These are phyloP conservation scores for Agrocybe pediades DNA, from an alignment of 768 basidiomycete genomes.

Conservation along the genomic window DNA sequence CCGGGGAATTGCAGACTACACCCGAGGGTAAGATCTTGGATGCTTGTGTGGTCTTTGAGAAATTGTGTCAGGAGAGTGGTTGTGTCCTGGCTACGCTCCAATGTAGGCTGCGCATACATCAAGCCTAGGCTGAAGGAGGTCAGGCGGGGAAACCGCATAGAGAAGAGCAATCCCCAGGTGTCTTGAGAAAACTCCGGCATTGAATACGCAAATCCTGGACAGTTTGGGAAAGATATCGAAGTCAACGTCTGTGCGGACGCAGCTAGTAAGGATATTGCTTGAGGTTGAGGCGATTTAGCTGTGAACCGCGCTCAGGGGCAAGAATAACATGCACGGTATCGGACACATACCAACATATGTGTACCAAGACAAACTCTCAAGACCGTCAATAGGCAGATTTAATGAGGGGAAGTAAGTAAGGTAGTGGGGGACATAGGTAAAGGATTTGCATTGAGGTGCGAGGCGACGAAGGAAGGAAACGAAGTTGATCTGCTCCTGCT, in stretches of 20 bases:
- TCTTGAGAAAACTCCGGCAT: neutral
- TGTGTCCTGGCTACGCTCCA: neutral
- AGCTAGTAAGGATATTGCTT: neutral
- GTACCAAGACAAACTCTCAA: conserved; percentile 2
- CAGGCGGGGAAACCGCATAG: conserved; percentile 5
- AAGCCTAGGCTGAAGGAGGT: neutral
- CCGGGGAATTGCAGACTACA: neutral
- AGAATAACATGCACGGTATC: neutral
- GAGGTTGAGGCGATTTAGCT: conserved; percentile 5
- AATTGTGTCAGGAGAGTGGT: neutral
- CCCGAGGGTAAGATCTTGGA: neutral
- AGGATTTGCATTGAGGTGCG: neutral
- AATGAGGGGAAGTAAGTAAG: neutral
- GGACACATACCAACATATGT: neutral
- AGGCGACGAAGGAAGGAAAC: neutral
- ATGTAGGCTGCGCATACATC: neutral
- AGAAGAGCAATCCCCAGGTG: conserved; percentile 1
- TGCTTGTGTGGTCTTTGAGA: neutral
- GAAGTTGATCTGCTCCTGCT: conserved; percentile 5
- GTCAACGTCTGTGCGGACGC: conserved; percentile 1
- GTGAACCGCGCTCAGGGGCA: neutral
- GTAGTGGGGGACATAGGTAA: conserved; percentile 1
- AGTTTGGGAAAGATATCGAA: conserved; percentile 4
- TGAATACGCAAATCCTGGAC: conserved; percentile 4
- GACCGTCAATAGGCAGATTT: neutral